These are phyloP conservation scores for Fistulinella prunicolor DNA, from an alignment of 768 basidiomycete genomes.

Conservation along the genomic window DNA sequence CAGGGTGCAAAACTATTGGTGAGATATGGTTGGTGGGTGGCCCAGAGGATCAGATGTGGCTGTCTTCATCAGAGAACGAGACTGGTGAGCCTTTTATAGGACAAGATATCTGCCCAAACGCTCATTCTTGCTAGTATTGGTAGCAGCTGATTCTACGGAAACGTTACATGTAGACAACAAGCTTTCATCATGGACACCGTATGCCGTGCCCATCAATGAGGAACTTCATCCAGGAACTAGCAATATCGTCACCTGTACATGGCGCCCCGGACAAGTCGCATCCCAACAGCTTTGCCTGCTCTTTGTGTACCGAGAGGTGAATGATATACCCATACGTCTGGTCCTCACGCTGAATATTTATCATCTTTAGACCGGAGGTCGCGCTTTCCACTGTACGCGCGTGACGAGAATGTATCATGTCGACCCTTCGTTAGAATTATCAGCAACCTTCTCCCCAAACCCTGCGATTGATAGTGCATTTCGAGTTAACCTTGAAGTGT, in stretches of 20 bases:
- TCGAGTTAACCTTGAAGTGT: conserved; percentile 52
- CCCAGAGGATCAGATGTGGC: conserved; percentile 61
- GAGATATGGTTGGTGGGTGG: conserved; percentile 73
- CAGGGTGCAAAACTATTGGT: conserved; percentile 53
- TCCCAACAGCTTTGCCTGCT: conserved; percentile 55
- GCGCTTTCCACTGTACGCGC: conserved; percentile 56
- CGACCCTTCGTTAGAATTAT: conserved; percentile 52
- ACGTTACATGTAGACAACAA: conserved; percentile 51
- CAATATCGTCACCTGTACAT: conserved; percentile 47
- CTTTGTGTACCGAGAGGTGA: conserved; percentile 66
- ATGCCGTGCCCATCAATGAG: conserved; percentile 40
- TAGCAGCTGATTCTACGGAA: conserved; percentile 30
- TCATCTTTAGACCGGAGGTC: conserved; percentile 40
- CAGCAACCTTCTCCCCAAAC: conserved; percentile 50
- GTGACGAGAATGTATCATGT: conserved; percentile 59
- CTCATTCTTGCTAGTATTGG: conserved; percentile 15
- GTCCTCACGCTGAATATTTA: conserved; percentile 4
- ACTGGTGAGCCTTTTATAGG: conserved; percentile 13
- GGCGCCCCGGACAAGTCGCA: conserved; percentile 51
- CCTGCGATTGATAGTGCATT: conserved; percentile 48
- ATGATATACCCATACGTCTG: background rate
- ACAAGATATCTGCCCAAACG: background rate
- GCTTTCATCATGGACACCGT: conserved; percentile 45
- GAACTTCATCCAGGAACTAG: conserved; percentile 47
- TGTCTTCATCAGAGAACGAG: conserved; percentile 30